A percentile compares a stretch with the other conserved stretches of the same genome.
phyloP scores from a whole-genome alignment of 345 rosid species.

The Sonneratia alba region DNA sequence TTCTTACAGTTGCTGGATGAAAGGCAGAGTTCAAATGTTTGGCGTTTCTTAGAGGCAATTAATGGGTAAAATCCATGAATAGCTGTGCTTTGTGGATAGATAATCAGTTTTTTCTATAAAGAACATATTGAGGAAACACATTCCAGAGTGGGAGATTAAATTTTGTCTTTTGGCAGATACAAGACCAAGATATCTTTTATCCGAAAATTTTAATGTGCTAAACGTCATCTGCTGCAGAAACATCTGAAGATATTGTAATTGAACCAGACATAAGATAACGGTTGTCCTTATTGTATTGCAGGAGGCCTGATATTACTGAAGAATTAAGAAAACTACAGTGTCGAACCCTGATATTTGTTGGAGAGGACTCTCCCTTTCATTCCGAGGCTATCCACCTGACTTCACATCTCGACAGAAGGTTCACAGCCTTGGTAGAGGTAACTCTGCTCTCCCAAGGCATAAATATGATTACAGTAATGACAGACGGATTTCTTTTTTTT shows the following conservation, averaged over 20 bases:
- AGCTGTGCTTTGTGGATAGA: neutral
- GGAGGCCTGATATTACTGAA: conserved; percentile 83
- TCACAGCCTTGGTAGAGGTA: conserved; percentile 88
- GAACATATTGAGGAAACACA: neutral
- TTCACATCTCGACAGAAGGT: conserved; percentile 69
- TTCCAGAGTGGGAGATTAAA: neutral
- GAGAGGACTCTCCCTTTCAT: conserved; percentile 81
- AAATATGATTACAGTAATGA: neutral
- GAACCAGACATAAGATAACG: neutral
- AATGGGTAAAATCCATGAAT: conserved; percentile 37
- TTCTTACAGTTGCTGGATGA: conserved; percentile 63
- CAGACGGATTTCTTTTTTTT: neutral
- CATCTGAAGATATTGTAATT: neutral
- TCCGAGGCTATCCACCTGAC: conserved; percentile 78
- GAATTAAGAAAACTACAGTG: conserved; percentile 66
- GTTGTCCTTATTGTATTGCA: conserved; percentile 16
- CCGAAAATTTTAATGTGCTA: neutral
- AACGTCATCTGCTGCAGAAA: neutral
- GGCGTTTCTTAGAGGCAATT: conserved; percentile 84
- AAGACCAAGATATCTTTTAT: neutral
- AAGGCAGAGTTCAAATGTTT: conserved; percentile 65
- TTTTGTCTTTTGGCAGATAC: neutral
- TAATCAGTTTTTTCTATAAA: neutral
- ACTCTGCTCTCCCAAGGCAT: too few species aligned
- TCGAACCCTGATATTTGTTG: conserved; percentile 76